These are phyloP conservation scores for Dorcoceras hygrometricum DNA, from an alignment of 257 asterid genomes.

Conservation along the genomic window DNA sequence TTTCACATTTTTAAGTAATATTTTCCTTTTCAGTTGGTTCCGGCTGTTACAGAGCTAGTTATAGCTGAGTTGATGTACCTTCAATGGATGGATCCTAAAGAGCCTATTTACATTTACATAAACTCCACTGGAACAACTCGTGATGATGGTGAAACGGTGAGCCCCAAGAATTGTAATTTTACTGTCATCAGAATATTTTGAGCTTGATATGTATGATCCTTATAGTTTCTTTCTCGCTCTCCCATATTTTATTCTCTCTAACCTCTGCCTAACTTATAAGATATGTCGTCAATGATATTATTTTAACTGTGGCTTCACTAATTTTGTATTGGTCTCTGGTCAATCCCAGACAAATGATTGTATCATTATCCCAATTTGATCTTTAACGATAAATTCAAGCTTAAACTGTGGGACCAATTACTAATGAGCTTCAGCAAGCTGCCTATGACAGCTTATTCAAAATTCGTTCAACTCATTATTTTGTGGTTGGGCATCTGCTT, in stretches of 20 bases:
- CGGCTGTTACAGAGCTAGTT: conserved; percentile 92
- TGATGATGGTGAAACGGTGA: conserved; percentile 94
- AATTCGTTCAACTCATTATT: conserved; percentile 11
- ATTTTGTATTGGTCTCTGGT: conserved; percentile 4
- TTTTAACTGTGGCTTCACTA: conserved; percentile 10
- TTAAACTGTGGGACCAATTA: conserved; percentile 2
- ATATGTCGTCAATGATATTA: background rate
- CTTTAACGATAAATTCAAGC: conserved; percentile 3
- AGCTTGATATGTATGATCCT: background rate
- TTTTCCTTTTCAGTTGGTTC: conserved; percentile 66
- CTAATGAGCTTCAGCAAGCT: background rate
- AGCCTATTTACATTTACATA: conserved; percentile 78
- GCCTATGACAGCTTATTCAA: background rate
- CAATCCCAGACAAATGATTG: background rate
- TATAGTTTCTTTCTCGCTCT: conserved; percentile 1
- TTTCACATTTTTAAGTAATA: conserved; percentile 15
- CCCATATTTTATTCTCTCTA: background rate
- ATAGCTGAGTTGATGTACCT: conserved; percentile 84
- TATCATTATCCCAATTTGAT: background rate
- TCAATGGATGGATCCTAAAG: conserved; percentile 85
- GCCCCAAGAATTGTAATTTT: conserved; percentile 23
- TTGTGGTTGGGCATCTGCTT: background rate
- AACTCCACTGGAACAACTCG: conserved; percentile 96
- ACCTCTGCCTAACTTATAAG: conserved; percentile 11
- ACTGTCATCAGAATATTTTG: conserved; percentile 12